Conservation (phyloP, 2,329 filamentous ascomycete genomes). For the Penicillium sp. region DNA sequence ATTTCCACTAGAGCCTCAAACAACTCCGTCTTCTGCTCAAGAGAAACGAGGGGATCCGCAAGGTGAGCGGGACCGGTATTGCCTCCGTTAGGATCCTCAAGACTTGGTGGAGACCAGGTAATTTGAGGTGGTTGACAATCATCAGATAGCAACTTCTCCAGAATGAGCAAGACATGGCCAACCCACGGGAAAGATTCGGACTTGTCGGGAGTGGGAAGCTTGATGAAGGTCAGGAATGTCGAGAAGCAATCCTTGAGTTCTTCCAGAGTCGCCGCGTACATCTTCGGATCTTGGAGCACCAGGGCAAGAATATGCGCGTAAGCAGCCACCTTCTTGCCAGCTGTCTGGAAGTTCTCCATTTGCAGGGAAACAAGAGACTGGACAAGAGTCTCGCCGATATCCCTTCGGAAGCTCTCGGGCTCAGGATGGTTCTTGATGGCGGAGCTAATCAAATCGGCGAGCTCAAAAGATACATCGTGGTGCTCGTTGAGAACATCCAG, state of each 20-base stretch:
- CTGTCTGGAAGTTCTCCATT: conserved; percentile 56
- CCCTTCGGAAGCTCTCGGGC: conserved; percentile 61
- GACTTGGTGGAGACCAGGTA: conserved; percentile 64
- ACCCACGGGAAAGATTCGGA: conserved; percentile 88
- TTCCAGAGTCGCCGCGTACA: conserved; percentile 75
- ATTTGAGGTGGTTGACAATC: conserved; percentile 79
- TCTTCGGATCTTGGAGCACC: conserved; percentile 77
- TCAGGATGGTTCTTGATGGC: conserved; percentile 65
- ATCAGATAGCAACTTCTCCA: conserved; percentile 87
- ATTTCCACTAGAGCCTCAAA: conserved; percentile 79
- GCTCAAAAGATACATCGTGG: conserved; percentile 83
- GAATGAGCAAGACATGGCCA: conserved; percentile 81
- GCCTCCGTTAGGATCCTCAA: conserved; percentile 49
- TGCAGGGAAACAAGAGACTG: conserved; percentile 75
- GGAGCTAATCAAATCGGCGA: conserved; percentile 80
- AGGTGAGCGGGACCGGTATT: conserved; percentile 58
- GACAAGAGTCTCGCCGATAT: conserved; percentile 80
- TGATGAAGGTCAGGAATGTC: conserved; percentile 77
- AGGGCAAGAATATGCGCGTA: conserved; percentile 91
- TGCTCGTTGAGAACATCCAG: conserved; percentile 88
- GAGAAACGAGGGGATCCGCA: conserved; percentile 63
- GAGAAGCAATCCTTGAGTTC: conserved; percentile 75
- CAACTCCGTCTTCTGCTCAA: conserved; percentile 68
- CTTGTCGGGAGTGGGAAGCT: conserved; percentile 60
- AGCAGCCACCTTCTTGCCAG: conserved; percentile 74